Base-by-base conservation (phyloP, 768 basidiomycete species). In the Amanita jacksonii region DNA sequence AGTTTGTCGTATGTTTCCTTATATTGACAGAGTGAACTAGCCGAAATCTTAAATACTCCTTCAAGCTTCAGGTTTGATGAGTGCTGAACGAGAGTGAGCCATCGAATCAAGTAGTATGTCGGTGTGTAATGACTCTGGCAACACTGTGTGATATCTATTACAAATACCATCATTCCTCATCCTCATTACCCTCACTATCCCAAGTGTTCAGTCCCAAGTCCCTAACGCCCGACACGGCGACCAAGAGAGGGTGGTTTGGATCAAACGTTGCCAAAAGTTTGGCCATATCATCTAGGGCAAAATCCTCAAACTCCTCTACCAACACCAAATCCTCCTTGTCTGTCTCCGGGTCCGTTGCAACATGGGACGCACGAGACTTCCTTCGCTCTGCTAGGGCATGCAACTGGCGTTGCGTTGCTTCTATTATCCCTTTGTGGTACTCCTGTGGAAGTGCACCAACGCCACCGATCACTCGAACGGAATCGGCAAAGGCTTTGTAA, bases 221-320 rank as follows among this genome's bases (percentile, higher is more conserved):
- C 51, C 76, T 69, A 27, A 89, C 81, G 56, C 84, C 79, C 43
- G 76, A 69, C 1, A 88, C 66, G 0, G 84, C 84, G 31, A 87
- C 68, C 40, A 86, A 55, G 47, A 88, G 53, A n/a, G 74, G 67
- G 59, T 86, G 80, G 36, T 70, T 70, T 19, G 60, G 50, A 51
- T 85, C 80, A 44, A 88, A 63, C 48, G 65, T 49, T 33, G 52
- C 49, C 42, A 86, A 54, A 61, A 82, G 67, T 68, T 76, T 81
- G 35, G 63, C 71, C 78, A 88, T 85, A 57, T 87, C 86, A 57
- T 87, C 85, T 51, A 87, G 57, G 51, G 78, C 81, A 54, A 82
- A 86, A 45, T 85, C 85, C 57, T 87, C 86, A 63, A 87, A 79
- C 67, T 90, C 85, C 59, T 89, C 84, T 30, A 85, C 55, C 42